phyloP scores from a whole-genome alignment of 306 rosid genomes.

The Rubus idaeus region DNA sequence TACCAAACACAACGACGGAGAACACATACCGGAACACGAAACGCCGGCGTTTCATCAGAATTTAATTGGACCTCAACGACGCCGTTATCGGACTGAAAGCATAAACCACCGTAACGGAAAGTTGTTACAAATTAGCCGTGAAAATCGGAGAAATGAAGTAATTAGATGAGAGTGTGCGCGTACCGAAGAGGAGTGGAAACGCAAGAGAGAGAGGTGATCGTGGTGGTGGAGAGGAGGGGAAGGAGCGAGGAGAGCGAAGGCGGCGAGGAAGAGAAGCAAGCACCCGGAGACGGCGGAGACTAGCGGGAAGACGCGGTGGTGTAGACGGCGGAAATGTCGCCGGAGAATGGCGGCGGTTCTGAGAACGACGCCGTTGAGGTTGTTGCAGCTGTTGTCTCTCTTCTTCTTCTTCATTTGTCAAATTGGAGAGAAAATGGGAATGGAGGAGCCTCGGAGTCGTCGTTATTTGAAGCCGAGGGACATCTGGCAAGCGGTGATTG shows the following conservation, averaged over 20 bases:
- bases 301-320: slow-evolving; percentile 43
- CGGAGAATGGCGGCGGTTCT: slow-evolving; percentile 32
- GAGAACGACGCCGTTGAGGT: slow-evolving; percentile 12
- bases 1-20: neutral
- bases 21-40: slow-evolving; percentile 39
- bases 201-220: slow-evolving; percentile 22
- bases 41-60: slow-evolving; percentile 21
- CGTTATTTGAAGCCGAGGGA: neutral
- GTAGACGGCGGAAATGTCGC: slow-evolving; percentile 22
- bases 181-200: slow-evolving; percentile 21
- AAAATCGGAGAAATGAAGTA: neutral
- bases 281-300: slow-evolving; percentile 50
- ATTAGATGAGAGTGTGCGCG: neutral
- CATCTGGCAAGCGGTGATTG: neutral
- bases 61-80: slow-evolving; percentile 17
- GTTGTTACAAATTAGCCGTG: neutral
- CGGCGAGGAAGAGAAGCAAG: slow-evolving; percentile 49
- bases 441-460: neutral
- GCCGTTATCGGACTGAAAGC: slow-evolving; percentile 29
- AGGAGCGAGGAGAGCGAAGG: slow-evolving; percentile 44
- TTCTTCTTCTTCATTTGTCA: slow-evolving; percentile 34
- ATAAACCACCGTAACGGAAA: neutral
- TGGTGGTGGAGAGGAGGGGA: slow-evolving; percentile 35
- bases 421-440: neutral
- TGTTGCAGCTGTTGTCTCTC: slow-evolving; percentile 11